phyloP scores from a whole-genome alignment of 2,329 filamentous ascomycete genomes.

The Neonectria magnoliae region DNA sequence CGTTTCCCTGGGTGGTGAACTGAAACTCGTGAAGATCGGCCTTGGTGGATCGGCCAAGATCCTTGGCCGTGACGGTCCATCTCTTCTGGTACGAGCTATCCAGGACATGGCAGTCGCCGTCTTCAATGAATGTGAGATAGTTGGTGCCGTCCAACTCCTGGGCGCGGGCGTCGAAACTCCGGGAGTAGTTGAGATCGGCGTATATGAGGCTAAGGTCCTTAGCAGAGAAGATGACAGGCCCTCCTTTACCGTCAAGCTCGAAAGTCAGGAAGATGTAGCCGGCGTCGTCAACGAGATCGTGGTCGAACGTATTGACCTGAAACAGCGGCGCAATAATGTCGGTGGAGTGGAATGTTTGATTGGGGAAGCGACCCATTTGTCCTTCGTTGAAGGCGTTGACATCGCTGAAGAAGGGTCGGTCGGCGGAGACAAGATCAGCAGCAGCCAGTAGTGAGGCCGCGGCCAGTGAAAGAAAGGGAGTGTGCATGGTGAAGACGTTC shows the following conservation, averaged over 20 bases:
- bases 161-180: conserved; percentile 34
- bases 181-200: conserved; percentile 31
- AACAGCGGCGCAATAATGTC: conserved; percentile 34
- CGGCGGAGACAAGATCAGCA: conserved; percentile 18
- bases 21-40: conserved; percentile 40
- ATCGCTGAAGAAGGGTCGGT: conserved; percentile 27
- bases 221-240: conserved; percentile 38
- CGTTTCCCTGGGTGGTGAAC: conserved; percentile 32
- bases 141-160: conserved; percentile 27
- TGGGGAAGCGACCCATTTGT: conserved; percentile 31
- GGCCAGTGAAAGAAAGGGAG: conserved; percentile 1
- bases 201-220: conserved; percentile 38
- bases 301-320: conserved; percentile 34
- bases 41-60: conserved; percentile 20
- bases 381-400: conserved; percentile 31
- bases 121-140: conserved; percentile 39
- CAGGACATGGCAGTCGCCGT: conserved; percentile 33
- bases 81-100: conserved; percentile 34
- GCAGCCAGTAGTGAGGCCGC: conserved; percentile 9
- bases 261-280: conserved; percentile 35
- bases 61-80: conserved; percentile 31
- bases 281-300: conserved; percentile 28
- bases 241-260: conserved; percentile 30
- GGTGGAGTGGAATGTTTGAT: conserved; percentile 34
- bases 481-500: conserved; percentile 24